These are phyloP conservation scores for Ophiostoma sp. DNA, from an alignment of 2,329 filamentous ascomycete species.

Conservation along the genomic window DNA sequence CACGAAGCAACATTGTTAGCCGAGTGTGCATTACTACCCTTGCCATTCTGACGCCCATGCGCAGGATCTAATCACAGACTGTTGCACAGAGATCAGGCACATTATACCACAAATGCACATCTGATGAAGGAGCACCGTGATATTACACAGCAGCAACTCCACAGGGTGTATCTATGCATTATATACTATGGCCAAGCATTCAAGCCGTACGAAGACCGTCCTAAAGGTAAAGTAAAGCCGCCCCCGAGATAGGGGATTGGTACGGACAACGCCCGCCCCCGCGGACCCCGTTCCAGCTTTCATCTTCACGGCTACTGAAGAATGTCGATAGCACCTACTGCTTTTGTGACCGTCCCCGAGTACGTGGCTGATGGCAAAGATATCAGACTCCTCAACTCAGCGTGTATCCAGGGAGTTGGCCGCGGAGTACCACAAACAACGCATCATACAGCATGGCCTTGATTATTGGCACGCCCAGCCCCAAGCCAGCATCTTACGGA, in stretches of 20 bases:
- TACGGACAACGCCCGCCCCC: neutral
- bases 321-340: neutral
- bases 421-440: neutral
- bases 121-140: constrained; percentile 7
- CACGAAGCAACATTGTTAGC: constrained; percentile 15
- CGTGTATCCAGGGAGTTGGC: neutral
- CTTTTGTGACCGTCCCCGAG: neutral
- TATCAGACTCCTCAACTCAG: neutral
- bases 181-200: neutral
- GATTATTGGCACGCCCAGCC: neutral
- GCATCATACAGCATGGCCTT: neutral
- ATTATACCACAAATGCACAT: constrained; percentile 12
- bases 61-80: constrained; percentile 19
- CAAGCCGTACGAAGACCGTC: neutral
- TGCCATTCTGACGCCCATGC: neutral
- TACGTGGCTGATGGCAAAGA: neutral
- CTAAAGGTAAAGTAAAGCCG: neutral
- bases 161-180: neutral
- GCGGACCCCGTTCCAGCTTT: neutral
- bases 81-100: constrained; percentile 22
- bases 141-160: constrained; percentile 8
- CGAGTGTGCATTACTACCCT: constrained; percentile 23
- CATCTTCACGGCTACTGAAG: neutral
- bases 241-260: neutral
- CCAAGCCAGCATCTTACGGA: neutral